Conservation (phyloP, 768 basidiomycete species). For the Exsudoporus frostii region DNA sequence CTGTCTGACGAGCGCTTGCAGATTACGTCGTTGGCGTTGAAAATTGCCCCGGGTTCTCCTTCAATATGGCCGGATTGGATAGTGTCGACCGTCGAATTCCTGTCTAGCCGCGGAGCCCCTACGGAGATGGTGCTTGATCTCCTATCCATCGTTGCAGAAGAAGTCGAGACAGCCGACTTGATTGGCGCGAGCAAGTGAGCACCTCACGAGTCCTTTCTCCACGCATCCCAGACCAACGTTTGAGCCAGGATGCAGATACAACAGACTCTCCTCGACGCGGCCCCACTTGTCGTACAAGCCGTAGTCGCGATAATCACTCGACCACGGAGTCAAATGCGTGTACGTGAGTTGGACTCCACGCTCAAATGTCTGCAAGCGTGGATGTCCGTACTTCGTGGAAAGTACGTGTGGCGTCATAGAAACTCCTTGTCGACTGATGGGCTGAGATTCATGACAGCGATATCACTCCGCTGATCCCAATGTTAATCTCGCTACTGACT, state of each 20-base stretch:
- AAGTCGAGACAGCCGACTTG: slow-evolving; percentile 73
- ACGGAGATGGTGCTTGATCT: slow-evolving; percentile 68
- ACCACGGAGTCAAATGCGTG: slow-evolving; percentile 30
- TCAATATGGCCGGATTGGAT: slow-evolving; percentile 79
- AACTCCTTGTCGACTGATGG: background rate
- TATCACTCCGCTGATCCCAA: slow-evolving; percentile 63
- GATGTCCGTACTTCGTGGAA: slow-evolving; percentile 66
- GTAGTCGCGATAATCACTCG: slow-evolving; percentile 55
- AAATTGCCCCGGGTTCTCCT: slow-evolving; percentile 57
- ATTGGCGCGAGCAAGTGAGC: slow-evolving; percentile 68
- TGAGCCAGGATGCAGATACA: slow-evolving; percentile 55
- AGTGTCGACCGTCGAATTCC: slow-evolving; percentile 53
- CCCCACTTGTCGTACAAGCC: slow-evolving; percentile 68
- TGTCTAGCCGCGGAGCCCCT: slow-evolving; percentile 58
- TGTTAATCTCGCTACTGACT: slow-evolving; percentile 49
- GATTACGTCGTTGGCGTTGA: slow-evolving; percentile 69
- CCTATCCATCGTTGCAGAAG: slow-evolving; percentile 81
- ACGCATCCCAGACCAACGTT: slow-evolving; percentile 4
- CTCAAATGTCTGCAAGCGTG: slow-evolving; percentile 82
- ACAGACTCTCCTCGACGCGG: slow-evolving; percentile 62
- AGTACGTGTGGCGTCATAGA: slow-evolving; percentile 42
- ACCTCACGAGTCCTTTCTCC: slow-evolving; percentile 8
- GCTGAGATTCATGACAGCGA: slow-evolving; percentile 42
- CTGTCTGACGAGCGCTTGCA: slow-evolving; percentile 24
- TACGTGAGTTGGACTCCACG: slow-evolving; percentile 59